phyloP scores from a whole-genome alignment of 768 basidiomycete genomes.

The Lentinula detonsa region DNA sequence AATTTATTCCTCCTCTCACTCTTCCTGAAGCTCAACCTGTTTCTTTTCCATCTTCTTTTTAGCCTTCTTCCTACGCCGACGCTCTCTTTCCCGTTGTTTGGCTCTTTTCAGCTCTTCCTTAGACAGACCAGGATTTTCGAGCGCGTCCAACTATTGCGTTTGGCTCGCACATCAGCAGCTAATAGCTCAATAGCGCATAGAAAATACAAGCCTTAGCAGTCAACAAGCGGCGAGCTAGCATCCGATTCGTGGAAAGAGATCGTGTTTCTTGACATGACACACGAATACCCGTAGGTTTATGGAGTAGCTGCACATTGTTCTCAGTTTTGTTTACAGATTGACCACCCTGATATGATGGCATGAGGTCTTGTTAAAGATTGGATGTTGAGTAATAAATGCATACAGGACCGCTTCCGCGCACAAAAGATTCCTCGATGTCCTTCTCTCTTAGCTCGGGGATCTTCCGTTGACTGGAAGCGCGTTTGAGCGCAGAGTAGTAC shows the following conservation, averaged over 20 bases:
- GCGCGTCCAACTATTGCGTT: constrained; percentile 54
- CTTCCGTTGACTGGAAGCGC: constrained; percentile 55
- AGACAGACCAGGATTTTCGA: constrained; percentile 72
- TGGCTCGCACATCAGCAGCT: constrained; percentile 12
- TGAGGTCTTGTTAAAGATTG: constrained; percentile 54
- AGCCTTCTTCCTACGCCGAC: constrained; percentile 70
- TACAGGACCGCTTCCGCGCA: constrained; percentile 46
- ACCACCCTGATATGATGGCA: constrained; percentile 76
- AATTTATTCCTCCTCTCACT: neutral
- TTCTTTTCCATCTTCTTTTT: constrained; percentile 45
- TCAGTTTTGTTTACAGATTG: constrained; percentile 95
- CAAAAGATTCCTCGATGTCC: constrained; percentile 84
- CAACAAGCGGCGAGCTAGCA: constrained; percentile 66
- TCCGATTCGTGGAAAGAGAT: constrained; percentile 74
- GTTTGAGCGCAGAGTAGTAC: constrained; percentile 69
- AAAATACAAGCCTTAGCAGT: constrained; percentile 64
- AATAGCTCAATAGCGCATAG: constrained; percentile 13
- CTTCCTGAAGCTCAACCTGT: neutral
- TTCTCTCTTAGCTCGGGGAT: constrained; percentile 67
- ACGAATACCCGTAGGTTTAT: constrained; percentile 84
- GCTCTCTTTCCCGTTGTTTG: constrained; percentile 70
- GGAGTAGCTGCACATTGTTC: constrained; percentile 85
- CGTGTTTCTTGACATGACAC: constrained; percentile 88
- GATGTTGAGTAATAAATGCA: neutral
- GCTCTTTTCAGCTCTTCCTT: constrained; percentile 64